A percentile compares a stretch with the other conserved stretches of the same genome.
Evolutionary conservation across 805 yeast species (phyloP).

Genomic region (Wickerhamiella brachini): DNA sequence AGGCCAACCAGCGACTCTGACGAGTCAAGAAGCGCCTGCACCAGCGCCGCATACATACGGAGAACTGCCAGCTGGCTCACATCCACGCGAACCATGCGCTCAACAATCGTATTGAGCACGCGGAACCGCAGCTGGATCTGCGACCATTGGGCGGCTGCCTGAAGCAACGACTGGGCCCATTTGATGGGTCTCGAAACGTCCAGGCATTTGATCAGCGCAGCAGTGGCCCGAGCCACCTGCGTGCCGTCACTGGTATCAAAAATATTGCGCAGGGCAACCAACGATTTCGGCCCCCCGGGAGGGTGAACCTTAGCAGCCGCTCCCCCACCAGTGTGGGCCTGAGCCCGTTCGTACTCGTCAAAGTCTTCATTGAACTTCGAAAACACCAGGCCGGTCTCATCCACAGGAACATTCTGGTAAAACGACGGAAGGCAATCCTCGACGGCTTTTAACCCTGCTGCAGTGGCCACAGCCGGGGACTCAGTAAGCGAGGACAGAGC

Average conservation of each 20-base stretch:
- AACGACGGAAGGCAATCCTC: not conserved
- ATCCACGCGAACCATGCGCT: slow-evolving; percentile 14
- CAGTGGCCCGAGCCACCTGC: slow-evolving; percentile 16
- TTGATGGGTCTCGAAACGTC: slow-evolving; percentile 19
- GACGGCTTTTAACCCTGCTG: not conserved
- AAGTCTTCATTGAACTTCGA: not conserved
- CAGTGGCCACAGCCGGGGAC: slow-evolving; percentile 24
- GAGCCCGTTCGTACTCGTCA: not conserved
- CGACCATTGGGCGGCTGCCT: slow-evolving; percentile 57
- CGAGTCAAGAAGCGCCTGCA: slow-evolving; percentile 7
- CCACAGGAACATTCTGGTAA: not conserved
- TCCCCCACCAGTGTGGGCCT: not conserved
- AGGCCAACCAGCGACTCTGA: slow-evolving; percentile 77
- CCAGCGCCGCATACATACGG: slow-evolving; percentile 10
- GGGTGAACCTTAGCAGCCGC: not conserved
- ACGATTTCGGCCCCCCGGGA: not conserved
- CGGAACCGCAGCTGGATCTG: slow-evolving; percentile 69
- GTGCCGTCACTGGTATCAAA: slow-evolving; percentile 47
- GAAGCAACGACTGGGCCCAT: slow-evolving; percentile 49
- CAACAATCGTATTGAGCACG: slow-evolving; percentile 37
- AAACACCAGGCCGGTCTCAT: not conserved
- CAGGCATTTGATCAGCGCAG: slow-evolving; percentile 39
- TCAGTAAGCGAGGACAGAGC: slow-evolving; percentile 29
- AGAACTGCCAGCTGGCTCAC: slow-evolving; percentile 8
- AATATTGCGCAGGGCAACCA: slow-evolving; percentile 38